Conservation (phyloP, 2,329 filamentous ascomycete species). For the Colletotrichum sp. region DNA sequence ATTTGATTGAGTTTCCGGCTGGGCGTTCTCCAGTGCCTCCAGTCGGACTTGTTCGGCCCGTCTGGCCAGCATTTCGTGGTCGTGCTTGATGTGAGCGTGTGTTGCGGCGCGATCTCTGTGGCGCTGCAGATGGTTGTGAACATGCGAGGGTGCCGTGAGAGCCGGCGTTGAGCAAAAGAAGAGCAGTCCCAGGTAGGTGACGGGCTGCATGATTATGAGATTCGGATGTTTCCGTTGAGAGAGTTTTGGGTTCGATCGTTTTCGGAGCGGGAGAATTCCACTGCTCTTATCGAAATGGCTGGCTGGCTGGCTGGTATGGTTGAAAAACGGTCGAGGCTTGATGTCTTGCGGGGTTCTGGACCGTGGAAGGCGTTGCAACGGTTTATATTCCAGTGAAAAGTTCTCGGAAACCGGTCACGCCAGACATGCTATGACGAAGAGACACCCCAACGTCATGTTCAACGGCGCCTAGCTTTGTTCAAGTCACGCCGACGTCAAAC, state of each 20-base stretch:
- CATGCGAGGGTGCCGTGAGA: conserved; percentile 6
- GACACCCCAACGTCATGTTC: neutral
- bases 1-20: neutral
- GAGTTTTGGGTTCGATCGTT: neutral
- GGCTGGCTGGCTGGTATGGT: neutral
- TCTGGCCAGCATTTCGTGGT: neutral
- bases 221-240: neutral
- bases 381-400: neutral
- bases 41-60: neutral
- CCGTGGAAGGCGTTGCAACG: neutral
- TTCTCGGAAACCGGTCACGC: neutral
- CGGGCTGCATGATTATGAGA: conserved; percentile 3
- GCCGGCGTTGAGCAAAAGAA: neutral
- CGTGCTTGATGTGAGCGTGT: conserved; percentile 7
- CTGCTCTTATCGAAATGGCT: neutral
- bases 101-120: conserved; percentile 10
- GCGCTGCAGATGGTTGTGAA: conserved; percentile 14
- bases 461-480: neutral
- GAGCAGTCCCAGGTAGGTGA: neutral
- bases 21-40: neutral
- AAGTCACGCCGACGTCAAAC: neutral
- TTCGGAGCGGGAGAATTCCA: neutral
- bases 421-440: conserved; percentile 3
- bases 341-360: neutral
- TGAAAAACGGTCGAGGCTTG: neutral